Evolutionary conservation across 306 rosid genomes (phyloP).

Genomic region (Gillenia trifoliata): DNA sequence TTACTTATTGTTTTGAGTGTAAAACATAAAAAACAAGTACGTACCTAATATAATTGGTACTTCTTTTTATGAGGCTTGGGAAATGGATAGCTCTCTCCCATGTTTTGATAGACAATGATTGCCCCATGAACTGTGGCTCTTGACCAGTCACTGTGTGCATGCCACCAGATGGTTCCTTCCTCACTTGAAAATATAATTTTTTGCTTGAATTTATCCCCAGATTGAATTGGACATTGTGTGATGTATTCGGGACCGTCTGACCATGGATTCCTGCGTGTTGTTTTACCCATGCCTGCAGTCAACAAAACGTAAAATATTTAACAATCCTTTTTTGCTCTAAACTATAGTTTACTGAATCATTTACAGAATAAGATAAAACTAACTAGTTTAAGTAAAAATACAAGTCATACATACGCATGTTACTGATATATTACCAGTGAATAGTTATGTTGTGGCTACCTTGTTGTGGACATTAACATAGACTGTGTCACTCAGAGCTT

Average conservation of each 20-base stretch:
- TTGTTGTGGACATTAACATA: slow-evolving; percentile 45
- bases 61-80: slow-evolving; percentile 34
- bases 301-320: neutral
- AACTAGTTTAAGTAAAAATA: neutral
- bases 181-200: slow-evolving; percentile 34
- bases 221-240: slow-evolving; percentile 50
- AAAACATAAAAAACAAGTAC: too few species aligned
- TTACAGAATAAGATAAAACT: neutral
- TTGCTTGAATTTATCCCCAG: slow-evolving; percentile 34
- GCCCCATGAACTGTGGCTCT: slow-evolving; percentile 59
- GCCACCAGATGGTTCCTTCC: slow-evolving; percentile 65
- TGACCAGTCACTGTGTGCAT: slow-evolving; percentile 49
- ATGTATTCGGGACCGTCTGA: slow-evolving; percentile 55
- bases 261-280: slow-evolving; percentile 61
- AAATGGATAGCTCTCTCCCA: slow-evolving; percentile 38
- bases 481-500: slow-evolving; percentile 42
- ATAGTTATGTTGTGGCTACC: slow-evolving; percentile 48
- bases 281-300: slow-evolving; percentile 48
- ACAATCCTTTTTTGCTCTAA: neutral
- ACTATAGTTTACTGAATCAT: neutral
- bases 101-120: slow-evolving; percentile 29
- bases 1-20: too few species aligned
- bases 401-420: neutral
- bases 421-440: too few species aligned
- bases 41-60: slow-evolving; percentile 49